Percentiles rank a stretch among this genome's conserved stretches.
phyloP scores from a whole-genome alignment of 352 stramenopile genomes.

The Hyaloperonospora brassicae region DNA sequence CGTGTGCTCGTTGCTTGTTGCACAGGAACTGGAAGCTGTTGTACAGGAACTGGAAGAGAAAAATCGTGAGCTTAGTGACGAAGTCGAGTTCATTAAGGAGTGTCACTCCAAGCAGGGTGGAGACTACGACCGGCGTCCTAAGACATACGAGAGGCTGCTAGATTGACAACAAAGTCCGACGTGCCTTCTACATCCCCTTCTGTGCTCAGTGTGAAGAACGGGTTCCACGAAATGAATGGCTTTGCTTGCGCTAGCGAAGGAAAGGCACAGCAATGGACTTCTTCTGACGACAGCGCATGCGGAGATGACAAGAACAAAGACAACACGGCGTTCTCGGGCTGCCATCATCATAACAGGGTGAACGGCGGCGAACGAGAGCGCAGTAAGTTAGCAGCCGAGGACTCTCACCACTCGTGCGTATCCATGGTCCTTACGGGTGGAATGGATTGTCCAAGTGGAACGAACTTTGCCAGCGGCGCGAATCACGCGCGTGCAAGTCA shows the following conservation, averaged over 20 bases:
- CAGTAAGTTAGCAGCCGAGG: not conserved
- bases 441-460: not conserved
- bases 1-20: not conserved
- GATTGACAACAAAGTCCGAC: conserved; percentile 2
- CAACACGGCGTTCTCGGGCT: conserved; percentile 1
- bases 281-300: conserved; percentile 2
- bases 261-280: conserved; percentile 32
- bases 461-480: conserved; percentile 1
- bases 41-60: conserved; percentile 67
- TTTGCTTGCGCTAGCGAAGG: conserved; percentile 32
- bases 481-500: conserved; percentile 1
- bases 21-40: conserved; percentile 55
- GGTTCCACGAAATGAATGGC: conserved; percentile 30
- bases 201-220: conserved; percentile 7
- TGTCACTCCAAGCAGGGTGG: conserved; percentile 70
- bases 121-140: conserved; percentile 48
- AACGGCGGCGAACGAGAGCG: conserved; percentile 29
- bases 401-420: conserved; percentile 8
- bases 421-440: not conserved
- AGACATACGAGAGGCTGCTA: conserved; percentile 32
- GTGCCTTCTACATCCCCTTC: conserved; percentile 1
- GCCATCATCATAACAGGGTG: conserved; percentile 6
- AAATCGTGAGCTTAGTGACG: conserved; percentile 58
- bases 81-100: conserved; percentile 75
- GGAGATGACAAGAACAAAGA: conserved; percentile 2